phyloP scores from a whole-genome alignment of 805 yeast genomes.

The Peterozyma xylosa region DNA sequence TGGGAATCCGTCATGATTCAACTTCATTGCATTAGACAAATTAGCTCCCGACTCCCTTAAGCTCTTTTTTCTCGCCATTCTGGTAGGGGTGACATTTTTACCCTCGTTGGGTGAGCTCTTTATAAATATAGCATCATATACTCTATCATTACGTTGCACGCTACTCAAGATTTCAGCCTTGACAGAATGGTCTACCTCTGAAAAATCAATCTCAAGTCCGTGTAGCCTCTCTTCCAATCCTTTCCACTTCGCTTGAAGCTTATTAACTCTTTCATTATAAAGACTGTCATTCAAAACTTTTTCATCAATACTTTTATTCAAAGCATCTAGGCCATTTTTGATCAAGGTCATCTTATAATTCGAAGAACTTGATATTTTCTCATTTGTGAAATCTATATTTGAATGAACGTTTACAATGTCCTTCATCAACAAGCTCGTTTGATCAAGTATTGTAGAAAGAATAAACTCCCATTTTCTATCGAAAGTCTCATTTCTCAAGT shows the following conservation, averaged over 20 bases:
- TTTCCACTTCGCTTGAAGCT: background rate
- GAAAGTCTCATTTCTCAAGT: constrained; percentile 36
- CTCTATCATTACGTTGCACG: background rate
- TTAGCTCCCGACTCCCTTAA: constrained; percentile 4
- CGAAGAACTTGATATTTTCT: background rate
- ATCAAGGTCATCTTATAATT: background rate
- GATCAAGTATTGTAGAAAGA: constrained; percentile 38
- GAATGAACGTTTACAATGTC: constrained; percentile 17
- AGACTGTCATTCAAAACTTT: background rate
- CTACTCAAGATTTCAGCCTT: background rate
- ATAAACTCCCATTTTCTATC: constrained; percentile 51
- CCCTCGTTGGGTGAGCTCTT: background rate
- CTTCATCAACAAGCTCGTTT: constrained; percentile 22
- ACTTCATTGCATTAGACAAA: constrained; percentile 11
- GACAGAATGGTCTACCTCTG: background rate
- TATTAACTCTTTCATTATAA: background rate
- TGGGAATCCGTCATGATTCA: constrained; percentile 1
- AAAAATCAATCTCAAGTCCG: background rate
- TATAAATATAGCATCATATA: background rate
- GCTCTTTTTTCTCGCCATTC: constrained; percentile 9
- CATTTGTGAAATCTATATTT: background rate
- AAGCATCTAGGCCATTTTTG: background rate
- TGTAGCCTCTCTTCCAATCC: background rate
- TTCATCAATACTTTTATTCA: background rate
- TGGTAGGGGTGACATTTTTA: constrained; percentile 1